Percentiles rank a stretch among this genome's conserved stretches.
Evolutionary conservation across 805 yeast genomes (phyloP).

Genomic region (Yamadazyma takamatsuzukensis): DNA sequence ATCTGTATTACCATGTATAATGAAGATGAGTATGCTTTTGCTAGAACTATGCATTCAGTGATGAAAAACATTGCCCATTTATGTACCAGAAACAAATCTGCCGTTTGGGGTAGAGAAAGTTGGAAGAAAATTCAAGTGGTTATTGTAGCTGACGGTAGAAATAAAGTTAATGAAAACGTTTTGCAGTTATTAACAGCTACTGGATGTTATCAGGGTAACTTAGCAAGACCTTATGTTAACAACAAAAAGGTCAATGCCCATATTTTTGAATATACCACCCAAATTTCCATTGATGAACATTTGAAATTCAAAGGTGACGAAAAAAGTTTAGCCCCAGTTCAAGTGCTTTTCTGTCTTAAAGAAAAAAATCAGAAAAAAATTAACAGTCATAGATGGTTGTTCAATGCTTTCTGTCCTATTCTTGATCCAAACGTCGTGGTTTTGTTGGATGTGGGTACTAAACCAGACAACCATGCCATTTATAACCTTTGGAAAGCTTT

Average conservation of each 20-base stretch:
- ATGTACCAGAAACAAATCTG: slow-evolving; percentile 73
- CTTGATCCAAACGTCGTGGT: slow-evolving; percentile 89
- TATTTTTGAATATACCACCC: slow-evolving; percentile 93
- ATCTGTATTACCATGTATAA: slow-evolving; percentile 97
- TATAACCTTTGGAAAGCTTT: slow-evolving; percentile 97
- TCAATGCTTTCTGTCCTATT: slow-evolving; percentile 90
- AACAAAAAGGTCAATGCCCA: slow-evolving; percentile 91
- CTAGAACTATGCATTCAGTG: slow-evolving; percentile 92
- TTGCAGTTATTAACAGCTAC: slow-evolving; percentile 87
- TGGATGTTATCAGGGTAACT: slow-evolving; percentile 96
- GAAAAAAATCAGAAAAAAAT: slow-evolving; percentile 91
- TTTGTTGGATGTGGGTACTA: slow-evolving; percentile 94
- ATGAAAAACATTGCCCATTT: slow-evolving; percentile 89
- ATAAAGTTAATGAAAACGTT: slow-evolving; percentile 79
- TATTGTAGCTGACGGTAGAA: slow-evolving; percentile 92
- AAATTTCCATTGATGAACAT: slow-evolving; percentile 85
- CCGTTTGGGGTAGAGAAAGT: slow-evolving; percentile 93
- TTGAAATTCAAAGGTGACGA: slow-evolving; percentile 88
- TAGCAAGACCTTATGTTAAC: slow-evolving; percentile 92
- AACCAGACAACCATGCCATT: slow-evolving; percentile 82
- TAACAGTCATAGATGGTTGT: slow-evolving; percentile 97
- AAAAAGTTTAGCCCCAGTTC: slow-evolving; percentile 91
- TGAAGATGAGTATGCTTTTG: slow-evolving; percentile 85
- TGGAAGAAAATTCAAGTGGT: slow-evolving; percentile 96
- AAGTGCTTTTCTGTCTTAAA: slow-evolving; percentile 85